A percentile compares a stretch with the other conserved stretches of the same genome.
These are phyloP conservation scores for Protea cynaroides DNA, from an alignment of 164 flowering plant genomes.

Conservation along the genomic window DNA sequence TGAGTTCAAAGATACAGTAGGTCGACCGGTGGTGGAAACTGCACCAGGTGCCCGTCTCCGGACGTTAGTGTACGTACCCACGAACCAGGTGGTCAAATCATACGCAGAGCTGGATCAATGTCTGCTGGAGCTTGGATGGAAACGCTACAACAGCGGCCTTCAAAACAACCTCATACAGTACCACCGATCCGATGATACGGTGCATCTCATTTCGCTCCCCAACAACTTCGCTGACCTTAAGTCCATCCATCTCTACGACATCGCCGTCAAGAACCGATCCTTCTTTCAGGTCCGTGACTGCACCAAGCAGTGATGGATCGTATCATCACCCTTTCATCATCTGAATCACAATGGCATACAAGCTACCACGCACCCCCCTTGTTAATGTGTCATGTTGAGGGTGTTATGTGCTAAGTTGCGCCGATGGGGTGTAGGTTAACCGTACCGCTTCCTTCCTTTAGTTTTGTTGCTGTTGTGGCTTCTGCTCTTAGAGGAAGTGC, in stretches of 20 bases:
- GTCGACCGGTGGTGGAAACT: conserved; percentile 31
- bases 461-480: too few species aligned
- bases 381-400: too few species aligned
- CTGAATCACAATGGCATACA: too few species aligned
- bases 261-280: conserved; percentile 56
- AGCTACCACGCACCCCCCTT: too few species aligned
- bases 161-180: conserved; percentile 35
- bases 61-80: conserved; percentile 36
- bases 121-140: conserved; percentile 45
- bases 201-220: conserved; percentile 45
- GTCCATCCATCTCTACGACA: conserved; percentile 49
- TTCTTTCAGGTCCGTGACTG: conserved; percentile 47
- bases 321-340: too few species aligned
- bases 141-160: conserved; percentile 24
- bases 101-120: conserved; percentile 41
- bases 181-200: conserved; percentile 33
- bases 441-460: too few species aligned
- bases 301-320: too few species aligned
- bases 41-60: conserved; percentile 40
- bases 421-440: too few species aligned
- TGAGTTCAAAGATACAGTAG: conserved; percentile 25
- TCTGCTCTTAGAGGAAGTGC: too few species aligned
- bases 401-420: too few species aligned
- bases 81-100: conserved; percentile 35
- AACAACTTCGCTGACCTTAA: conserved; percentile 30